phyloP scores from a whole-genome alignment of 768 basidiomycete species.

The Mycena maculata region DNA sequence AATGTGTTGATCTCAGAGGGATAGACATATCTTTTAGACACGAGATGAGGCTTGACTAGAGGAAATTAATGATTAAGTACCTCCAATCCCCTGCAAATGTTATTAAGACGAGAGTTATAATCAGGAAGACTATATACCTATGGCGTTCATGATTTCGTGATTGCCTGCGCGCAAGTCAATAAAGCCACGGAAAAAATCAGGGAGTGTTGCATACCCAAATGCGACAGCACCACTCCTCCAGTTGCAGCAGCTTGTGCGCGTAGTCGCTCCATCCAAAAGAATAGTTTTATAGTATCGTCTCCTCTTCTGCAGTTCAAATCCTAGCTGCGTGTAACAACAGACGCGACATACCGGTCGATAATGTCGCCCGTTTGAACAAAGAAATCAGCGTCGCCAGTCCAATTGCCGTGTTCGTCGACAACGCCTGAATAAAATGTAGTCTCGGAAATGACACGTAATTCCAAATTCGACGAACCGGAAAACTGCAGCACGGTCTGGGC shows the following conservation, averaged over 20 bases:
- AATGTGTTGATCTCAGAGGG: slow-evolving; percentile 86
- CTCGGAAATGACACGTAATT: too few relatives aligned
- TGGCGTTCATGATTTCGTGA: slow-evolving; percentile 96
- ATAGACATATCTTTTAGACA: slow-evolving; percentile 77
- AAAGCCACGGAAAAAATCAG: not conserved
- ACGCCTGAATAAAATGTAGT: too few relatives aligned
- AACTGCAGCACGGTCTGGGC: slow-evolving; percentile 84
- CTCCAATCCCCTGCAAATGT: slow-evolving; percentile 84
- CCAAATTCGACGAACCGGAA: too few relatives aligned
- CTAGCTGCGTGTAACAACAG: not conserved
- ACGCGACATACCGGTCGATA: slow-evolving; percentile 78
- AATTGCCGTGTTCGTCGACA: slow-evolving; percentile 75
- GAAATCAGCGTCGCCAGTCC: slow-evolving; percentile 86
- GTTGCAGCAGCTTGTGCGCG: slow-evolving; percentile 75
- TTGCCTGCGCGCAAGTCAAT: slow-evolving; percentile 60
- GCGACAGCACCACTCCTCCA: slow-evolving; percentile 80
- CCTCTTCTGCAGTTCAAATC: slow-evolving; percentile 61
- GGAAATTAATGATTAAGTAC: slow-evolving; percentile 46
- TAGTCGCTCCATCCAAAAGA: slow-evolving; percentile 85
- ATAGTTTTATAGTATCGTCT: slow-evolving; percentile 89
- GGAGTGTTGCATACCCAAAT: slow-evolving; percentile 59
- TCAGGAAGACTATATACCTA: slow-evolving; percentile 58
- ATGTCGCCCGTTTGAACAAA: slow-evolving; percentile 92
- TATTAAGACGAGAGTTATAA: slow-evolving; percentile 26
- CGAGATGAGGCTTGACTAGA: not conserved